Base-by-base conservation (phyloP, 495 filamentous ascomycete species). In the Tetracladium setigerum region DNA sequence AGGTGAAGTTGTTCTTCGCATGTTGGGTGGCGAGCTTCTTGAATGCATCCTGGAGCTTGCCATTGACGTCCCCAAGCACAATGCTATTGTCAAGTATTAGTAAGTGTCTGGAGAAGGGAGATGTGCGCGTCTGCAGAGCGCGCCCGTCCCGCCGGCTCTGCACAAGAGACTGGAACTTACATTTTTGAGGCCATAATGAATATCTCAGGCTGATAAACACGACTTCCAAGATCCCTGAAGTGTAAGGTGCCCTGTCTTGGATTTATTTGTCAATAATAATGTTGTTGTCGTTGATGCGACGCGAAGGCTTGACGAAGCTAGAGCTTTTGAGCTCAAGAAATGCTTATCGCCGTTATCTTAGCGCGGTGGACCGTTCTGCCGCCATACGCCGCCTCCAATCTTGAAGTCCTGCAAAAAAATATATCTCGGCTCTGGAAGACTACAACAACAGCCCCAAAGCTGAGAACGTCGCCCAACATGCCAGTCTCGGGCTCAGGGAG, bases 1-100 rank as follows among this genome's bases (percentile, higher is more conserved):
- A 82, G 12, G 86, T 70, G 62, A 97, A 95, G 51, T 69, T 73
- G 58, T 94, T 90, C 65, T 96, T 96, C 22, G 72, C 62, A 47
- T 97, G 88, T 7, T 95, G 65, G 16, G 81, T 76, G 1, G 80
- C 65, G 9, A 95, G 69, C 62, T 95, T 97, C 40, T 73, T 68
- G 65, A 97, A 92, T 0, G 84, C 78, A 12, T 78, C 62, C 35
- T 68, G 66, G 44, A 95, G 71, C 57, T 83, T 77, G 52, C 91
- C 87, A 57, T 87, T 81, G 30, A 91, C 67, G 51, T 80, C 76
- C 8, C 92, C 90, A 44, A 90, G 70, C 14, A 95, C 87, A 55
- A 95, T 71, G 31, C 91, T 96, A 52, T 42, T 35, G 30, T n/a
- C 33, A 38, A 22, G 2, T 30, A 34, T 52, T 36, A 57, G 54